phyloP scores from a whole-genome alignment of 2,329 filamentous ascomycete species.

The Parasarocladium wereldwijsianum region DNA sequence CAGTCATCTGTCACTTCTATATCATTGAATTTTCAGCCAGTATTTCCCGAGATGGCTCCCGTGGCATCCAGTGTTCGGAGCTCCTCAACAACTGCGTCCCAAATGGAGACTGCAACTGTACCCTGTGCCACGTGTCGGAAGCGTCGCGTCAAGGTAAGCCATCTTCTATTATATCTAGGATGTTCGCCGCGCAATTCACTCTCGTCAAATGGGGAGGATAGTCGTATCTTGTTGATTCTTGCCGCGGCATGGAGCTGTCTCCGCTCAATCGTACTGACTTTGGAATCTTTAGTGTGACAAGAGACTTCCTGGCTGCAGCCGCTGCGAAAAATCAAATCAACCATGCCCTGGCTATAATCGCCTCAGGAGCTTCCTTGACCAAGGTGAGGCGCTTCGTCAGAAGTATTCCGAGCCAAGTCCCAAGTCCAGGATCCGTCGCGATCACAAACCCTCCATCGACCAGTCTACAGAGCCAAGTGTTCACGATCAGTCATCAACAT shows the following conservation, averaged over 20 bases:
- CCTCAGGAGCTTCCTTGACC: conserved; percentile 8
- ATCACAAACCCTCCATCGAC: background rate
- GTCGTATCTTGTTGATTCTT: background rate
- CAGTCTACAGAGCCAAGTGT: too few relatives aligned
- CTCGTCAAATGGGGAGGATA: background rate
- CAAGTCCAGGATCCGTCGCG: background rate
- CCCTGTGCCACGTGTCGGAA: conserved; percentile 8
- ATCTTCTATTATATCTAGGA: background rate
- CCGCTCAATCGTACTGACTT: background rate
- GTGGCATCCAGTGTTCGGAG: conserved; percentile 4
- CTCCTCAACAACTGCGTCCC: conserved; percentile 2
- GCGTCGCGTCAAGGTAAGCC: conserved; percentile 9
- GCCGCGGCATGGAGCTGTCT: background rate
- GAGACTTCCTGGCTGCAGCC: conserved; percentile 7
- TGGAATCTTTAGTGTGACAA: conserved; percentile 9
- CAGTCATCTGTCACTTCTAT: too few relatives aligned
- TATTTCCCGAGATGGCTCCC: too few relatives aligned
- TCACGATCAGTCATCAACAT: too few relatives aligned
- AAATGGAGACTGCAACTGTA: conserved; percentile 7
- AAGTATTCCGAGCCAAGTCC: conserved; percentile 5
- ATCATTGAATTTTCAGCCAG: too few relatives aligned
- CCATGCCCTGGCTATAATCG: conserved; percentile 9
- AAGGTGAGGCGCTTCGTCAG: conserved; percentile 7
- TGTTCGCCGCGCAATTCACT: too few relatives aligned
- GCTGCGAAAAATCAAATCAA: conserved; percentile 8